These are phyloP conservation scores for Malassezia brasiliensis DNA, from an alignment of 1,284 basidiomycete species.

Conservation along the genomic window DNA sequence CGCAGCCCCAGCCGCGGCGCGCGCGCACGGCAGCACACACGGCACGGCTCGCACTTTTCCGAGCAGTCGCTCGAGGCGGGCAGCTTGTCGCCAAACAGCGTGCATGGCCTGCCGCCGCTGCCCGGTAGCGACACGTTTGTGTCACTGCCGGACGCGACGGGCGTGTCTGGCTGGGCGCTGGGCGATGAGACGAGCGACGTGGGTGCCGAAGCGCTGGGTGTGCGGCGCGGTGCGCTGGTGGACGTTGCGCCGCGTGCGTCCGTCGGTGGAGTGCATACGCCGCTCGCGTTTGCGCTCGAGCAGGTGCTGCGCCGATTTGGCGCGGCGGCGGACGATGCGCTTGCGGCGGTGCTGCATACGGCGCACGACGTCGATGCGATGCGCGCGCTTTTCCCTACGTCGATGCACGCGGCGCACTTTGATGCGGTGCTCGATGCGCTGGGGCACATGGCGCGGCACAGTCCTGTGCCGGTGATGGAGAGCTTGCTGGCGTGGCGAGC, in stretches of 20 bases:
- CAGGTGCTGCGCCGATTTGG: conserved; percentile 38
- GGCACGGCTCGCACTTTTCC: conserved; percentile 12
- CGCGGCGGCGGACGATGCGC: conserved; percentile 24
- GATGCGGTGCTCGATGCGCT: conserved; percentile 72
- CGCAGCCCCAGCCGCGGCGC: neutral
- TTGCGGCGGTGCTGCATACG: conserved; percentile 25
- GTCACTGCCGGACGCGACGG: neutral
- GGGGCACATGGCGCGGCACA: conserved; percentile 73
- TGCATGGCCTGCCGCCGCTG: neutral
- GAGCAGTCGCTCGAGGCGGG: conserved; percentile 9
- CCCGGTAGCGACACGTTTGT: neutral
- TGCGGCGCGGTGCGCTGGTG: neutral
- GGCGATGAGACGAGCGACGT: neutral
- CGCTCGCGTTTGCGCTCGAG: conserved; percentile 39
- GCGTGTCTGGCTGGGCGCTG: neutral
- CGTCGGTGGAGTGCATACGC: neutral
- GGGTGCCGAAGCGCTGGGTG: neutral
- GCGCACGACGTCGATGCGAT: conserved; percentile 23
- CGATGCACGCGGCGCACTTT: conserved; percentile 59
- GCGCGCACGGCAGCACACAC: conserved; percentile 5
- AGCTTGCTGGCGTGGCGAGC: conserved; percentile 76
- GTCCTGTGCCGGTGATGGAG: conserved; percentile 73
- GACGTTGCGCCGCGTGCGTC: neutral
- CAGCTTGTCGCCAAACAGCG: conserved; percentile 7
- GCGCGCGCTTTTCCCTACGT: conserved; percentile 57